These are phyloP conservation scores for Prunus padus DNA, from an alignment of 306 rosid species.

Conservation along the genomic window DNA sequence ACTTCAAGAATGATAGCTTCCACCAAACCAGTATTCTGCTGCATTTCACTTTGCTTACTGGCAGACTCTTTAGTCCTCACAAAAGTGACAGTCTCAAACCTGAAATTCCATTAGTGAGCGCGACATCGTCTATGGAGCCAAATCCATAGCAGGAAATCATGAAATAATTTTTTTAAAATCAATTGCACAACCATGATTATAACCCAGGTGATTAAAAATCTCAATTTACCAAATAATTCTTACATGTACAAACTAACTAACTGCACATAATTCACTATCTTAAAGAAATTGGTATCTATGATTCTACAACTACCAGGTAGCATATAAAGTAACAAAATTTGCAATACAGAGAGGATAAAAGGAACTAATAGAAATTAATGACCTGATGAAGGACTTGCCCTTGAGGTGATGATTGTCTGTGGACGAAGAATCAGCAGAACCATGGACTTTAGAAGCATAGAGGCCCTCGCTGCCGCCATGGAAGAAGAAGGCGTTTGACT, in stretches of 20 bases:
- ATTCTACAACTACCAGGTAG: background rate
- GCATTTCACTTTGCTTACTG: conserved; percentile 47
- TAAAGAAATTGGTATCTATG: background rate
- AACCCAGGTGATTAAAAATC: background rate
- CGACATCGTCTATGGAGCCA: conserved; percentile 8
- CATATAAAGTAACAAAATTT: background rate
- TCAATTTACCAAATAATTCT: background rate
- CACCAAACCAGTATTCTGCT: conserved; percentile 71
- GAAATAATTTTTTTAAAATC: background rate
- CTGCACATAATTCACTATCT: background rate
- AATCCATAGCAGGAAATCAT: conserved; percentile 1
- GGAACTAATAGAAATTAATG: background rate
- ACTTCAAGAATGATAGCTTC: conserved; percentile 84
- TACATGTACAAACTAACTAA: background rate
- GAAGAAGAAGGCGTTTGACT: conserved; percentile 92
- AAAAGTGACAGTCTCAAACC: conserved; percentile 68
- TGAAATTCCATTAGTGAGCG: conserved; percentile 39
- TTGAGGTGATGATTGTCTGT: conserved; percentile 39
- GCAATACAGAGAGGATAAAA: background rate
- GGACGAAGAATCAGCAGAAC: conserved; percentile 21
- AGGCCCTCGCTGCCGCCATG: conserved; percentile 93
- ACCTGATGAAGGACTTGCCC: conserved; percentile 75
- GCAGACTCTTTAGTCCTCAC: conserved; percentile 65
- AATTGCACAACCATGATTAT: background rate
- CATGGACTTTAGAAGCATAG: conserved; percentile 50